Evolutionary conservation across 129 eudicot genomes (phyloP).

Genomic region (Flaveria brownii): DNA sequence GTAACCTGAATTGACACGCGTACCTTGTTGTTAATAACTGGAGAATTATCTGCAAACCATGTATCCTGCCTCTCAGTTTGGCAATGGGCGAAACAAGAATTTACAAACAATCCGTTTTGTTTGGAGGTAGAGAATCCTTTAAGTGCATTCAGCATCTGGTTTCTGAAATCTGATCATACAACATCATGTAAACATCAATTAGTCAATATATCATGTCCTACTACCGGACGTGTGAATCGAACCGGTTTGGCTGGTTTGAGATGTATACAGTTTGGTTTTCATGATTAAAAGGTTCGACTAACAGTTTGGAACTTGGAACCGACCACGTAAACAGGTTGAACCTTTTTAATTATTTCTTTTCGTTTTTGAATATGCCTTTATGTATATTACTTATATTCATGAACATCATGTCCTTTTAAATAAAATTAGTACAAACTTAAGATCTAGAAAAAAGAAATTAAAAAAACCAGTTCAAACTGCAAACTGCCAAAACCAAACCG

Average conservation of each 20-base stretch:
- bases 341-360: neutral
- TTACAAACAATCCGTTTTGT: conserved; percentile 71
- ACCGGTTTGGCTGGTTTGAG: neutral
- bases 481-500: neutral
- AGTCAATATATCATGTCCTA: neutral
- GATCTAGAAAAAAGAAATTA: neutral
- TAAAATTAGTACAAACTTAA: neutral
- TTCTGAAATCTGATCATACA: conserved; percentile 62
- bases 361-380: neutral
- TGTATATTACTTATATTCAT: neutral
- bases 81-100: conserved; percentile 92
- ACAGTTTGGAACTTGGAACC: neutral
- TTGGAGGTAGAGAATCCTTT: conserved; percentile 51
- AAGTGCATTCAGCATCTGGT: conserved; percentile 63
- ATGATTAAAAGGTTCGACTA: neutral
- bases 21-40: conserved; percentile 70
- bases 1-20: neutral
- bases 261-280: neutral
- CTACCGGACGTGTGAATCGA: neutral
- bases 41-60: conserved; percentile 81
- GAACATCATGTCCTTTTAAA: neutral
- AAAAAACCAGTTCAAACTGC: neutral
- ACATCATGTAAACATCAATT: neutral
- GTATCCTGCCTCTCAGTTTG: conserved; percentile 91
- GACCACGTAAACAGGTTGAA: neutral